Conservation (phyloP, 306 rosid genomes). For the Malus asiatica region DNA sequence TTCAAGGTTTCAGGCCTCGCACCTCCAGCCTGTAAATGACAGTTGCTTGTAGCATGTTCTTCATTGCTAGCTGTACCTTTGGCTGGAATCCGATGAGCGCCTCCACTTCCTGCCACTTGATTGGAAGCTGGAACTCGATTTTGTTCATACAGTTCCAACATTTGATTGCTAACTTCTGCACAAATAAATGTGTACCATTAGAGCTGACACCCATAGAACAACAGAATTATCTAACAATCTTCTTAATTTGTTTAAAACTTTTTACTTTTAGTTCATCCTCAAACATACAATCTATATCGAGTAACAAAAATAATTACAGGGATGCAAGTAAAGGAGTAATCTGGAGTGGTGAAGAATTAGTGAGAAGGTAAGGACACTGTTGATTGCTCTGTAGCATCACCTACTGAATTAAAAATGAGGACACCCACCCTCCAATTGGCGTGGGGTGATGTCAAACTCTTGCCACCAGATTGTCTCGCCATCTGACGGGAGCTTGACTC, state of each 20-base stretch:
- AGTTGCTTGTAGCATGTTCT: constrained; percentile 46
- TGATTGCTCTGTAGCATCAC: constrained; percentile 16
- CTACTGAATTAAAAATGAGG: constrained; percentile 37
- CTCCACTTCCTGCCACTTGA: constrained; percentile 56
- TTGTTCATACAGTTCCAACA: constrained; percentile 94
- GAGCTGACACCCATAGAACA: constrained; percentile 3
- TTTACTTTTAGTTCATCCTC: background rate
- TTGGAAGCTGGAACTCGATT: constrained; percentile 64
- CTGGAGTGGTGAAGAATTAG: background rate
- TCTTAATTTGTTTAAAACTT: background rate
- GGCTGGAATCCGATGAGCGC: constrained; percentile 29
- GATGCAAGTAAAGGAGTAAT: background rate
- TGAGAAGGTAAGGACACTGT: constrained; percentile 6
- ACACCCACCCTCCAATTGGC: constrained; percentile 99
- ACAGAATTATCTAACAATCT: background rate
- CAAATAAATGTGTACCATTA: constrained; percentile 17
- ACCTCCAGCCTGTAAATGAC: constrained; percentile 49
- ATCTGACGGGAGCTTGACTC: constrained; percentile 96
- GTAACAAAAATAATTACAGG: background rate
- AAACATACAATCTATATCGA: background rate
- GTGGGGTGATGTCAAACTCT: constrained; percentile 98
- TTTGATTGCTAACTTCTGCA: constrained; percentile 99
- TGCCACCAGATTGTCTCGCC: constrained; percentile 99
- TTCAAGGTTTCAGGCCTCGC: constrained; percentile 44
- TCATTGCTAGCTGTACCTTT: constrained; percentile 55